Conservation (phyloP, 306 rosid genomes). For the Leucaena leucocephala region DNA sequence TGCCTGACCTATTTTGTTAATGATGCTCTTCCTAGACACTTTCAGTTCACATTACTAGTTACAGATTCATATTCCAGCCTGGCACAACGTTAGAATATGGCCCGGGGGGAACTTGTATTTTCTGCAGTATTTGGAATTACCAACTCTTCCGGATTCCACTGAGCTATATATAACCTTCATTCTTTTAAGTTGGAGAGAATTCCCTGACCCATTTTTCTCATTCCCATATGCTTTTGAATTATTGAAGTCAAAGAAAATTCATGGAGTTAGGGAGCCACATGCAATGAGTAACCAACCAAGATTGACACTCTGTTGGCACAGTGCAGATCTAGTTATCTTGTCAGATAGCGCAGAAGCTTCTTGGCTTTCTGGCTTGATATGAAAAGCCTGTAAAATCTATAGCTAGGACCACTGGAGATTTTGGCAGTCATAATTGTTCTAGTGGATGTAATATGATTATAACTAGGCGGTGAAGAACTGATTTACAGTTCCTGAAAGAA, state of each 20-base stretch:
- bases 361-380: constrained; percentile 38
- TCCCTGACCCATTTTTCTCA: constrained; percentile 26
- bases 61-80: constrained; percentile 14
- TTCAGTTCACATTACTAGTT: constrained; percentile 23
- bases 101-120: constrained; percentile 22
- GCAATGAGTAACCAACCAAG: constrained; percentile 30
- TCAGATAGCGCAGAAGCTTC: constrained; percentile 35
- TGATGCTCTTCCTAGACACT: constrained; percentile 1
- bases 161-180: constrained; percentile 24
- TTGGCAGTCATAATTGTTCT: constrained; percentile 32
- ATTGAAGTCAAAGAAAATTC: constrained; percentile 37
- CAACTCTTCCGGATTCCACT: constrained; percentile 35
- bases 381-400: constrained; percentile 42
- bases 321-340: constrained; percentile 29
- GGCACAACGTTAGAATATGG: constrained; percentile 27
- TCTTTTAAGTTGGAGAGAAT: constrained; percentile 37
- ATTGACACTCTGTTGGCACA: not conserved
- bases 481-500: constrained; percentile 28
- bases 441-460: constrained; percentile 28
- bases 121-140: constrained; percentile 29
- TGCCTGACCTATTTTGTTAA: constrained; percentile 3
- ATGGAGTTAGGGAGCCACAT: constrained; percentile 27
- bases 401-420: constrained; percentile 41
- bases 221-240: constrained; percentile 20
- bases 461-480: constrained; percentile 35